Percentiles rank a stretch among this genome's conserved stretches.
These are phyloP conservation scores for Boletus tomentosulus DNA, from an alignment of 768 basidiomycete species.

Conservation along the genomic window DNA sequence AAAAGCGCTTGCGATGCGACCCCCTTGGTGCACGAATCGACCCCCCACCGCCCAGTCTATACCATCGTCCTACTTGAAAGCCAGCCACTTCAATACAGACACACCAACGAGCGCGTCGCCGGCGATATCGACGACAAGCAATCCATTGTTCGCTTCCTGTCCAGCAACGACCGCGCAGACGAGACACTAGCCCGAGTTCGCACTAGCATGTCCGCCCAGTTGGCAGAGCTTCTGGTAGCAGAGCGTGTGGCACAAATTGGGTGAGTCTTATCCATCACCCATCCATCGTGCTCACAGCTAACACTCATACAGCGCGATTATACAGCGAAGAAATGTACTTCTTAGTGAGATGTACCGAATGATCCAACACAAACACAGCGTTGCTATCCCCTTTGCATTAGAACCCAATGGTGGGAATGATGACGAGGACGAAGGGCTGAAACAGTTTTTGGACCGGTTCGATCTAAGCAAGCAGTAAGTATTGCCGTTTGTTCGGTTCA, in stretches of 20 bases:
- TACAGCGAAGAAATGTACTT: constrained; percentile 63
- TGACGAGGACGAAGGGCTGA: constrained; percentile 39
- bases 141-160: background rate
- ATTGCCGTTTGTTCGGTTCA: constrained; percentile 1
- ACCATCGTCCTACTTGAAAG: background rate
- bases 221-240: constrained; percentile 34
- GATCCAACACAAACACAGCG: constrained; percentile 49
- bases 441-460: constrained; percentile 52
- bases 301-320: constrained; percentile 46
- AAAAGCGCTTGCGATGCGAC: background rate
- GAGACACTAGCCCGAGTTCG: constrained; percentile 1
- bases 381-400: constrained; percentile 37
- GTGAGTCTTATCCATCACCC: constrained; percentile 17
- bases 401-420: constrained; percentile 29
- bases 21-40: constrained; percentile 4
- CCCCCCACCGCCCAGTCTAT: constrained; percentile 4
- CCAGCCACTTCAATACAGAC: background rate
- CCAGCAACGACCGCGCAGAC: background rate
- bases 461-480: constrained; percentile 52
- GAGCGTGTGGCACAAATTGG: constrained; percentile 34
- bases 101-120: constrained; percentile 7
- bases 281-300: background rate
- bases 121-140: background rate
- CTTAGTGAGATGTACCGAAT: constrained; percentile 69
- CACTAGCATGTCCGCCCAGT: constrained; percentile 22